These are phyloP conservation scores for Geotrichum klebahnii DNA, from an alignment of 1,139 yeast species.

Conservation along the genomic window DNA sequence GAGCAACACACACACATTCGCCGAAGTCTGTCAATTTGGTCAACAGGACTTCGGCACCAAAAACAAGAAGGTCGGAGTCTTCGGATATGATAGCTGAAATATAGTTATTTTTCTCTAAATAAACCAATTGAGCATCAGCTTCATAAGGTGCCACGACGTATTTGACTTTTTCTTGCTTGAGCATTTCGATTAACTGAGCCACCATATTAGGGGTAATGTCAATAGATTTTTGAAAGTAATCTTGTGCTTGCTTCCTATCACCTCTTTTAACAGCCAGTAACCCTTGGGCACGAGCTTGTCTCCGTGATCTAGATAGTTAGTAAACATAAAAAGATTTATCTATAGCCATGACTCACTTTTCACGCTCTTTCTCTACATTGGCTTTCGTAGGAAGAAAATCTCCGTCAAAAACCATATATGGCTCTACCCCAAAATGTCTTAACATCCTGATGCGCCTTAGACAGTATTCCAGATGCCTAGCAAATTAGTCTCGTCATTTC, in stretches of 20 bases:
- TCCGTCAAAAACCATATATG: conserved; percentile 92
- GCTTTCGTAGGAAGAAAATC: conserved; percentile 77
- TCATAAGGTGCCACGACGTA: conserved; percentile 96
- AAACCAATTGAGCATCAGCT: conserved; percentile 96
- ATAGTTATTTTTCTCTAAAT: conserved; percentile 65
- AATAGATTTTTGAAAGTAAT: conserved; percentile 70
- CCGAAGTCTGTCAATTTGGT: conserved; percentile 77
- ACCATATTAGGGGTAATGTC: conserved; percentile 92
- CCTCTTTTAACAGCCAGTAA: conserved; percentile 48
- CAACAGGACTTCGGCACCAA: conserved; percentile 73
- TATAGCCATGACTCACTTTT: conserved; percentile 27
- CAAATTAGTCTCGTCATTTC: not conserved
- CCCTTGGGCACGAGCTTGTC: conserved; percentile 47
- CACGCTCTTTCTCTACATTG: conserved; percentile 66
- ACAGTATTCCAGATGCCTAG: conserved; percentile 46
- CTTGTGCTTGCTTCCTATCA: conserved; percentile 57
- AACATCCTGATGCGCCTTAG: conserved; percentile 64
- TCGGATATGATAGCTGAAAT: conserved; percentile 89
- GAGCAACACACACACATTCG: conserved; percentile 62
- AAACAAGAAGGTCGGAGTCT: conserved; percentile 86
- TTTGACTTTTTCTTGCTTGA: conserved; percentile 55
- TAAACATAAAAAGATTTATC: not conserved
- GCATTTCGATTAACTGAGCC: conserved; percentile 66
- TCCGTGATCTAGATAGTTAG: conserved; percentile 41
- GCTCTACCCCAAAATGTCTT: conserved; percentile 61